phyloP scores from a whole-genome alignment of 805 yeast genomes.

The Candida cerambycidarum region DNA sequence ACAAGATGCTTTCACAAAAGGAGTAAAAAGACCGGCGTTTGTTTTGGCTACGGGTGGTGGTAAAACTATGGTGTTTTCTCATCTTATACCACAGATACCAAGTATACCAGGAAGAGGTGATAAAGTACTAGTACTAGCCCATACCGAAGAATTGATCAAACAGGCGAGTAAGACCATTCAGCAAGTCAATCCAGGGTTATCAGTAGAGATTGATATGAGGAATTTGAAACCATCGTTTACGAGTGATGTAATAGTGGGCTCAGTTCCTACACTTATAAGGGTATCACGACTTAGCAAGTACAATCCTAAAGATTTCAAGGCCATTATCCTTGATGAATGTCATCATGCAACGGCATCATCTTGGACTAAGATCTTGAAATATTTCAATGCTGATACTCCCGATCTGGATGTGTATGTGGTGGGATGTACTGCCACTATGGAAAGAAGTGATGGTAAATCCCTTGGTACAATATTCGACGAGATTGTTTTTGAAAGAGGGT shows the following conservation, averaged over 20 bases:
- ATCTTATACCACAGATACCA: slow-evolving; percentile 47
- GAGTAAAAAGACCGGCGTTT: slow-evolving; percentile 66
- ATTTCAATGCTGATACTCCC: slow-evolving; percentile 52
- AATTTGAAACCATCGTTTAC: slow-evolving; percentile 37
- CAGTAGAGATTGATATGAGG: slow-evolving; percentile 73
- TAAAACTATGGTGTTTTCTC: slow-evolving; percentile 77
- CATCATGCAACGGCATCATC: slow-evolving; percentile 83
- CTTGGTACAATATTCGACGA: slow-evolving; percentile 65
- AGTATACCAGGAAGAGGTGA: slow-evolving; percentile 30
- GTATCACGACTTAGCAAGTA: slow-evolving; percentile 49
- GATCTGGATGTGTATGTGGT: slow-evolving; percentile 54
- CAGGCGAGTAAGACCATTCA: slow-evolving; percentile 62
- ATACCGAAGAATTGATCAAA: slow-evolving; percentile 71
- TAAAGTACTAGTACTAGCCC: slow-evolving; percentile 67
- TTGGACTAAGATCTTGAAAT: slow-evolving; percentile 55
- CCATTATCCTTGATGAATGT: slow-evolving; percentile 86
- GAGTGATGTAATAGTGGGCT: slow-evolving; percentile 72
- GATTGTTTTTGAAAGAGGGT: slow-evolving; percentile 66
- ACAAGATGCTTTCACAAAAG: slow-evolving; percentile 44
- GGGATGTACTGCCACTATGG: slow-evolving; percentile 89
- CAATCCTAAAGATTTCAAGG: slow-evolving; percentile 59
- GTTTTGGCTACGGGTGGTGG: slow-evolving; percentile 95
- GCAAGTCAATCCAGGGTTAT: slow-evolving; percentile 47
- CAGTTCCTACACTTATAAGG: slow-evolving; percentile 64
- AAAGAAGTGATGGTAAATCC: slow-evolving; percentile 67